Conservation (phyloP, 345 rosid genomes). For the Geranium brycei region DNA sequence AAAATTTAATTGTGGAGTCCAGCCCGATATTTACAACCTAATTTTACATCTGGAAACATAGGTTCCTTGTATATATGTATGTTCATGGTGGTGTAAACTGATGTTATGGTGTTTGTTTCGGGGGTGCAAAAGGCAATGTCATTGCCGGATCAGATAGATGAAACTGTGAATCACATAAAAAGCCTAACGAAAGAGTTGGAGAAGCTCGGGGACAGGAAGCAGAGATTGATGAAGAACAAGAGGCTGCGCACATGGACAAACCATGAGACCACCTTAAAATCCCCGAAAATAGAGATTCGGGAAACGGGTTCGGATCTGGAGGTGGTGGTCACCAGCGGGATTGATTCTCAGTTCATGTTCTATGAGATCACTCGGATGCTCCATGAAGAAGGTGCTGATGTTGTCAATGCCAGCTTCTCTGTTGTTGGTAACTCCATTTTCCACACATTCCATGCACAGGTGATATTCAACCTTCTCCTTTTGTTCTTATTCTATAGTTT, state of each 20-base stretch:
- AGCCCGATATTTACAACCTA: too few species aligned
- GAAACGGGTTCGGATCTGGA: slow-evolving; percentile 13
- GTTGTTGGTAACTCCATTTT: slow-evolving; percentile 9
- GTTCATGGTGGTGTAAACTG: too few species aligned
- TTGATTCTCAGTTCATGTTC: slow-evolving; percentile 10
- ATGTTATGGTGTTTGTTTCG: neutral
- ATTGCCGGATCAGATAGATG: neutral
- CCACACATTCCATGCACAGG: slow-evolving; percentile 4
- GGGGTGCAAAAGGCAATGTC: slow-evolving; percentile 1
- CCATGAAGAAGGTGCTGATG: slow-evolving; percentile 24
- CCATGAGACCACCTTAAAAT: neutral
- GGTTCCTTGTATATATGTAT: too few species aligned
- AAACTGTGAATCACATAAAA: too few species aligned
- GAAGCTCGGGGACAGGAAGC: neutral
- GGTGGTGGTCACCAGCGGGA: slow-evolving; percentile 14
- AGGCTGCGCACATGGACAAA: neutral
- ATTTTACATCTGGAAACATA: too few species aligned
- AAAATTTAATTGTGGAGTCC: too few species aligned
- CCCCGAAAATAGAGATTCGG: slow-evolving; percentile 10
- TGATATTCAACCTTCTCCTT: too few species aligned
- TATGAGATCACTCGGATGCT: slow-evolving; percentile 14
- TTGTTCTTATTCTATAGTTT: too few species aligned
- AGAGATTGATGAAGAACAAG: neutral
- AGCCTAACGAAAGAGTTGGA: too few species aligned
- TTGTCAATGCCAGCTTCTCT: slow-evolving; percentile 10